Evolutionary conservation across 1,284 basidiomycete genomes (phyloP).

Genomic region (Gymnopus androsaceus): DNA sequence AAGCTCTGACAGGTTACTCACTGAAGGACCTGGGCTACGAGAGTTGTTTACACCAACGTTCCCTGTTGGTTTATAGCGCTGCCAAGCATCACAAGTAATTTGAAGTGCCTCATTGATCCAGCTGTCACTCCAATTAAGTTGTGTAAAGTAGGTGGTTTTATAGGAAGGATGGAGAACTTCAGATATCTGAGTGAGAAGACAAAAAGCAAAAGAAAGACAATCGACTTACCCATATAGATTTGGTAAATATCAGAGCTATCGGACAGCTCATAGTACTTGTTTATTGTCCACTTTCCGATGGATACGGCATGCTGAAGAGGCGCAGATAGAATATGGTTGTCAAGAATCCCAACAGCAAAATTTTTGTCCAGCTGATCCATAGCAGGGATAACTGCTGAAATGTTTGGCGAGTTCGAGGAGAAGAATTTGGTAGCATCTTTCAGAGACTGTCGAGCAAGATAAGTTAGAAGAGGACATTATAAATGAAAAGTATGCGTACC

Average conservation of each 20-base stretch:
- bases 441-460: conserved; percentile 17
- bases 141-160: conserved; percentile 15
- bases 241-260: conserved; percentile 26
- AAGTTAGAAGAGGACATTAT: not conserved
- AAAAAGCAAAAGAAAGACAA: conserved; percentile 7
- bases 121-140: conserved; percentile 5
- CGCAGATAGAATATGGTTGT: not conserved
- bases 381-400: conserved; percentile 29
- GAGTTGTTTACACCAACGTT: too few relatives aligned
- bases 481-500: conserved; percentile 14
- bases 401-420: conserved; percentile 19
- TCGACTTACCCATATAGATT: conserved; percentile 25
- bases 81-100: not conserved
- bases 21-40: too few relatives aligned
- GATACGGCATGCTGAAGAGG: conserved; percentile 24
- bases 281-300: conserved; percentile 26
- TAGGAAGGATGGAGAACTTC: conserved; percentile 19
- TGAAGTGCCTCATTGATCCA: conserved; percentile 12
- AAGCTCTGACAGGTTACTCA: too few relatives aligned
- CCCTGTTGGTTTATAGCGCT: not conserved
- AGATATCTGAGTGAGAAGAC: conserved; percentile 17
- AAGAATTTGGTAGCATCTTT: conserved; percentile 29
- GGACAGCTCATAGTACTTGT: conserved; percentile 29
- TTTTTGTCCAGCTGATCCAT: conserved; percentile 29
- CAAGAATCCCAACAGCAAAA: not conserved